Evolutionary conservation across 805 yeast genomes (phyloP), one percentile per base, ranked within the genome.

Genomic region (Myxozyma monticola): DNA sequence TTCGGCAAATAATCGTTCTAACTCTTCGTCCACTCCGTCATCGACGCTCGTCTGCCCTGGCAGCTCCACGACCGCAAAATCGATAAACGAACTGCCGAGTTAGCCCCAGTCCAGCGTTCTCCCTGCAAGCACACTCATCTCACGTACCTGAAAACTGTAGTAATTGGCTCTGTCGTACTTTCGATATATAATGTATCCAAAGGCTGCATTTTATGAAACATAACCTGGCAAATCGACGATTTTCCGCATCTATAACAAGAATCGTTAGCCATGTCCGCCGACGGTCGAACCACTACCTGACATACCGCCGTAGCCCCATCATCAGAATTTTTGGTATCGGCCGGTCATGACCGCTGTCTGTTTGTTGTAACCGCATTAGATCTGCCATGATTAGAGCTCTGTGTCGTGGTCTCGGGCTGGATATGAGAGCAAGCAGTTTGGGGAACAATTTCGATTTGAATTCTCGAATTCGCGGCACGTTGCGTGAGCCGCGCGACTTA

Each of bases 181-280:
- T 91, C 98, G 47, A 93, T 71, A 63, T 91, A 91, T 39, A 91
- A 68, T 0, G 98, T 90, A 63, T 91, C 97, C 54, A 89, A 73
- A 1, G 99, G 97, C 64, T 87, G 96, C 95, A 93, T 88, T 65
- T 88, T 86, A 67, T 91, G 96, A 69, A 93, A 93, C 1, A 93
- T 95, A 12, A 93, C 98, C 65, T 91, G 89, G 63, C 96, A 84
- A 28, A 93, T 93, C 2, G 97, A 89, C 7, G 96, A 88, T 69
- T 93, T 93, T 12, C 99, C 99, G 39, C 74, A 63, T 25, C 75
- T 54, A 21, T 12, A 8, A 12, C 6, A 12, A 17, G n/a, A 35
- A 34, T 26, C 24, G n/a, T 22, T 4, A 10, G 38, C 37, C 6
- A 8, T 18, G 4, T 21, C 14, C 10, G 9, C 37, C 4, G 9